Evolutionary conservation across 129 eudicot genomes (phyloP).

Genomic region (Scalesia atractyloides): DNA sequence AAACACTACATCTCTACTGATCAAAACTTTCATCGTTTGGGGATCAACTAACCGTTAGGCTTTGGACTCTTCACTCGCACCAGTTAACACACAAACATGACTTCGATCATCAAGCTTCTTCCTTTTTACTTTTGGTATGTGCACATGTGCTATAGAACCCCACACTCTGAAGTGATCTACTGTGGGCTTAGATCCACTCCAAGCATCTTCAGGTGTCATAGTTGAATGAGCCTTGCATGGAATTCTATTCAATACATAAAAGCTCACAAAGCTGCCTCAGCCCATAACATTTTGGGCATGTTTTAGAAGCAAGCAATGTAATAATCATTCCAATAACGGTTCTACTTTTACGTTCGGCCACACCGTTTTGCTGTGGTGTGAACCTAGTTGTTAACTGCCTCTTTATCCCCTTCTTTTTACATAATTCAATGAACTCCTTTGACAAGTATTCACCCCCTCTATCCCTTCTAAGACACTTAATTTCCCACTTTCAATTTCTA

Average conservation of each 20-base stretch:
- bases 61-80: conserved; percentile 17
- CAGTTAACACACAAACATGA: neutral
- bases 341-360: neutral
- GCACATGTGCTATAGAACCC: neutral
- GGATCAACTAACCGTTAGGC: neutral
- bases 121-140: neutral
- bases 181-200: neutral
- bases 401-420: neutral
- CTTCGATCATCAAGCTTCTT: conserved; percentile 9
- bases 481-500: neutral
- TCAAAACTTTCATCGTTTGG: neutral
- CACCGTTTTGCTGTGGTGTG: neutral
- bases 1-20: conserved; percentile 4
- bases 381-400: too few species aligned
- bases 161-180: neutral
- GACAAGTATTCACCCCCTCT: neutral
- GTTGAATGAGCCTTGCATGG: neutral
- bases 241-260: neutral
- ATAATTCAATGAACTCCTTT: neutral
- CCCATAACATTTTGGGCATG: neutral
- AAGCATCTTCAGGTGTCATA: neutral
- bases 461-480: neutral
- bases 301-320: too few species aligned
- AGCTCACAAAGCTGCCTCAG: neutral
- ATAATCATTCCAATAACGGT: neutral